These are phyloP conservation scores for Casuarina cunninghamiana DNA, from an alignment of 306 rosid genomes.

Conservation along the genomic window DNA sequence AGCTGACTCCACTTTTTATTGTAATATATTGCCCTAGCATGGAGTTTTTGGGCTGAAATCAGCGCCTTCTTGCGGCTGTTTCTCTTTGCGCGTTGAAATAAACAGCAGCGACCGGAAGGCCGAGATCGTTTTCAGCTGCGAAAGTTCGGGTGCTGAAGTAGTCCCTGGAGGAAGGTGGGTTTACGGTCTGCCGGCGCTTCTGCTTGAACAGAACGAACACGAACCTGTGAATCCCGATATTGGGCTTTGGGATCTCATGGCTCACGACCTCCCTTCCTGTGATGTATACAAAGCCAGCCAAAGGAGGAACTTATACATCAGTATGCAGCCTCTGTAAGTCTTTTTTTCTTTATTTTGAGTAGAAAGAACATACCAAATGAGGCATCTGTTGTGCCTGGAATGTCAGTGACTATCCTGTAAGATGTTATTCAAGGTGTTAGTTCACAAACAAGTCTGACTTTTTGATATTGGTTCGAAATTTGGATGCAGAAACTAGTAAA, in stretches of 20 bases:
- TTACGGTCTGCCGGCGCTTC: conserved; percentile 51
- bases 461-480: background rate
- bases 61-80: conserved; percentile 73
- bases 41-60: conserved; percentile 4
- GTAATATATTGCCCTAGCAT: background rate
- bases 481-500: too few species aligned
- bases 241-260: conserved; percentile 80
- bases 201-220: conserved; percentile 85
- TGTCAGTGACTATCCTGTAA: conserved; percentile 89
- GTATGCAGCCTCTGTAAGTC: background rate
- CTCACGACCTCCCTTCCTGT: conserved; percentile 70
- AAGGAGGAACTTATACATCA: background rate
- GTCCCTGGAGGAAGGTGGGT: conserved; percentile 59
- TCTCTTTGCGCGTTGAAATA: conserved; percentile 82
- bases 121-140: conserved; percentile 59
- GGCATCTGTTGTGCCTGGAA: conserved; percentile 94
- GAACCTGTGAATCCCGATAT: conserved; percentile 88
- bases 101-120: conserved; percentile 85
- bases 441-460: background rate
- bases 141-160: conserved; percentile 64
- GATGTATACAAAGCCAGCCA: background rate
- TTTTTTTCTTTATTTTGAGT: background rate
- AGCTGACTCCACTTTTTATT: conserved; percentile 29
- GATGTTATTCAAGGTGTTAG: conserved; percentile 10
- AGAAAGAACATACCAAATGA: conserved; percentile 64